Evolutionary conservation across 2,329 filamentous ascomycete species (phyloP), one percentile per base, ranked within the genome.

Genomic region (Zymoseptoria tritici): DNA sequence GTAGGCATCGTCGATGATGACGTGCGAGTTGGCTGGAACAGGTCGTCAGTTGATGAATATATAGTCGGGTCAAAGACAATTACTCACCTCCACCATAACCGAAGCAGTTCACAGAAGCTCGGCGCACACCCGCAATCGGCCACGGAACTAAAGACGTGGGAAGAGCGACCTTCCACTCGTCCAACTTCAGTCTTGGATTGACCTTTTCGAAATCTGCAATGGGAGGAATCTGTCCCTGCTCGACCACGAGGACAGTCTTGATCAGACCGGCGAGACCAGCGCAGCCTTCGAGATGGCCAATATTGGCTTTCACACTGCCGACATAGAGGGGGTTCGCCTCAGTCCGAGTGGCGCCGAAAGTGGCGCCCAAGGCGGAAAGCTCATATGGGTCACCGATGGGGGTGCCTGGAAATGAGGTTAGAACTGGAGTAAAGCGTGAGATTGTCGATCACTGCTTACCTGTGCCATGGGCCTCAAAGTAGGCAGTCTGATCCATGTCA

Each of bases 161-260:
- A 11, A 70, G 54, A 8, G 62, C 31, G 3, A 70, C 24, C 4
- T 65, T 62, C 52, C 56, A 62, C 9, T 66, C 58, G 2, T 62
- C 57, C n/a, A 66, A 51, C 8, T 56, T 57, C 1, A 83, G 60
- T 26, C 58, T 59, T 2, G 62, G 57, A 31, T 68, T 70, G 36
- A 57, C 24, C 36, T 58, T 64, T 19, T 65, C 57, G 49, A 71
- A 67, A n/a, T 67, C 61, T 52, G 63, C 63, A 7, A 68, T 65
- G 1, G 61, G 59, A n/a, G 66, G 66, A 26, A 72, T 70, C 1
- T 58, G 56, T 2, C 64, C 66, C n/a, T 62, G 64, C 49, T 72
- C 67, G 4, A 72, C 49, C 16, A 64, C 58, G 24, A 72, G 49
- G 3, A 69, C 57, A 2, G 62, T 58, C 57, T 72, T 72, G 49